Conservation (phyloP, 106 monocot species). For the Acorus calamus region DNA sequence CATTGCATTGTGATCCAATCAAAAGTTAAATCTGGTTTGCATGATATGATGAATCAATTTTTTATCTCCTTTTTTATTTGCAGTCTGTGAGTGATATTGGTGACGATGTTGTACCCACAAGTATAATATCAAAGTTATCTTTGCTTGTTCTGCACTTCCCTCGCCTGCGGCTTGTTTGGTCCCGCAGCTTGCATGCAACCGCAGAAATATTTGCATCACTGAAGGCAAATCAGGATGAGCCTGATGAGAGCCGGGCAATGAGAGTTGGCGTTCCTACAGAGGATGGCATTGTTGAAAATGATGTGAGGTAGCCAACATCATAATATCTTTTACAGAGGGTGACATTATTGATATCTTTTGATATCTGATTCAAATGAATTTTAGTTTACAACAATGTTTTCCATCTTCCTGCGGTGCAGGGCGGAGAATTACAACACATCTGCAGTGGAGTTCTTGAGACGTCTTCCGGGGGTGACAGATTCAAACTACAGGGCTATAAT, state of each 20-base stretch:
- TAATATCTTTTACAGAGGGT: not conserved
- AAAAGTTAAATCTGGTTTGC: no score
- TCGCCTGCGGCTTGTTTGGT: constrained; percentile 89
- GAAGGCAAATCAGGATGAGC: constrained; percentile 95
- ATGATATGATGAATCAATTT: no score
- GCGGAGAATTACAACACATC: constrained; percentile 95
- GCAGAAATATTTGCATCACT: constrained; percentile 93
- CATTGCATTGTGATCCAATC: no score
- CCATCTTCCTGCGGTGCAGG: constrained; percentile 22
- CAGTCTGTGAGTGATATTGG: constrained; percentile 89
- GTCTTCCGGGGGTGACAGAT: constrained; percentile 96
- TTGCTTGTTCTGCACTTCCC: constrained; percentile 93
- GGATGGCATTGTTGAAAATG: constrained; percentile 80
- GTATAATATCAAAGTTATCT: constrained; percentile 87
- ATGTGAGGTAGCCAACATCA: constrained; percentile 54
- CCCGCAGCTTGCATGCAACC: constrained; percentile 87
- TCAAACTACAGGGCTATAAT: constrained; percentile 81
- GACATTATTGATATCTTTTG: not conserved
- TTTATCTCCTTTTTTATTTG: constrained; percentile 7
- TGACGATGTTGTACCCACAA: constrained; percentile 74
- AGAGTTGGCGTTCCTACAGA: constrained; percentile 91
- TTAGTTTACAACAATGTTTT: not conserved
- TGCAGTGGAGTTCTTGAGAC: constrained; percentile 88
- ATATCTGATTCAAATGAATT: not conserved
- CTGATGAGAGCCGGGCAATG: constrained; percentile 76